A percentile compares a stretch with the other conserved stretches of the same genome.
phyloP scores from a whole-genome alignment of 2,329 filamentous ascomycete species.

The Aspergillus sp. region DNA sequence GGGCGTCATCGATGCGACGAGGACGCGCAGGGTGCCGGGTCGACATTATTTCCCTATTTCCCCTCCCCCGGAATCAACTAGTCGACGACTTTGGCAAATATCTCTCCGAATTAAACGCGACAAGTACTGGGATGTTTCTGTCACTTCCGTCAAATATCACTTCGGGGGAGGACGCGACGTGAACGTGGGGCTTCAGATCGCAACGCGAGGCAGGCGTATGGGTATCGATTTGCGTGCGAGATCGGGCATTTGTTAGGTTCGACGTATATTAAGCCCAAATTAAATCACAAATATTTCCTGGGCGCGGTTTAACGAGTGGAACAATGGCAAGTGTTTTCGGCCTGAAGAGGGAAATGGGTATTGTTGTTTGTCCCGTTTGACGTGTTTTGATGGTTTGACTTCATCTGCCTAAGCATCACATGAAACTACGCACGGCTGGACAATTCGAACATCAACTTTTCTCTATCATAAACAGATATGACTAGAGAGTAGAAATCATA shows the following conservation, averaged over 20 bases:
- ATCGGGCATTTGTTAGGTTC: neutral
- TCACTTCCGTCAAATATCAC: neutral
- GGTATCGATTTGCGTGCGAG: neutral
- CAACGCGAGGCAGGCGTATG: neutral
- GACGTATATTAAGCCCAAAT: neutral
- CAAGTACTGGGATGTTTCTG: neutral
- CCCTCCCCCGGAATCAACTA: slow-evolving; percentile 8
- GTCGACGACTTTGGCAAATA: neutral
- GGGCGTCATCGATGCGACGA: slow-evolving; percentile 45
- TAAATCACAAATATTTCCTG: neutral
- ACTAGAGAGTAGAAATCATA: neutral
- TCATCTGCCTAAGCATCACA: slow-evolving; percentile 15
- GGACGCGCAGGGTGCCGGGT: slow-evolving; percentile 35
- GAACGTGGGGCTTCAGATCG: neutral
- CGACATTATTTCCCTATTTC: slow-evolving; percentile 28
- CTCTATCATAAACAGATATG: neutral
- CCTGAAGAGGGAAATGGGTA: slow-evolving; percentile 12
- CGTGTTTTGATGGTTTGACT: slow-evolving; percentile 14
- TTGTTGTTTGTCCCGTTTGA: slow-evolving; percentile 29
- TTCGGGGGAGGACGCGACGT: slow-evolving; percentile 1
- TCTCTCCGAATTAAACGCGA: neutral
- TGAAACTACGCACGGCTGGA: neutral
- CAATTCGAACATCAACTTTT: too few species aligned
- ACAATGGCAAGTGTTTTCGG: neutral
- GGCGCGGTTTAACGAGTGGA: neutral